A percentile compares a stretch with the other conserved stretches of the same genome.
Conservation (phyloP, 2,329 filamentous ascomycete species). For the Botrytis squamosa region DNA sequence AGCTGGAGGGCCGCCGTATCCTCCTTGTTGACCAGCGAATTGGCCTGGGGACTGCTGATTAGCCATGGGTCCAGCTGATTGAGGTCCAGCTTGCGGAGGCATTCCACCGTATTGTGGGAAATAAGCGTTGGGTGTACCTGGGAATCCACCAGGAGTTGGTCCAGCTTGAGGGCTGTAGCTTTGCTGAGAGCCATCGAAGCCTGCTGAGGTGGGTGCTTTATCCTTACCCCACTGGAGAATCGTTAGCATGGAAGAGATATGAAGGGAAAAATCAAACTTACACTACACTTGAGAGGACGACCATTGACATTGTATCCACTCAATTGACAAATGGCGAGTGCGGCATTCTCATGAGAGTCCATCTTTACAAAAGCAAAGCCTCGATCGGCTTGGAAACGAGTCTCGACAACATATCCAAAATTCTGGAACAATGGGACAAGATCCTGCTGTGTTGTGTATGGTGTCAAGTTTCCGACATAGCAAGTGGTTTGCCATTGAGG, state of each 20-base stretch:
- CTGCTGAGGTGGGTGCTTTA: conserved; percentile 76
- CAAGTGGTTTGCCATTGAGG: conserved; percentile 97
- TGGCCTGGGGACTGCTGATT: conserved; percentile 43
- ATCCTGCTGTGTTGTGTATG: conserved; percentile 95
- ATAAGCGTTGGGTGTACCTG: conserved; percentile 75
- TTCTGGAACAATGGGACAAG: conserved; percentile 98
- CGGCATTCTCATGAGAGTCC: conserved; percentile 96
- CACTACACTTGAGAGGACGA: conserved; percentile 94
- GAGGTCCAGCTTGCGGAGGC: conserved; percentile 40
- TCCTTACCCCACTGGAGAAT: conserved; percentile 90
- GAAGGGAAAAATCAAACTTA: conserved; percentile 54
- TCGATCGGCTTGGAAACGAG: conserved; percentile 94
- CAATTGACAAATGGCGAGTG: conserved; percentile 96
- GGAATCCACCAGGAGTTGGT: conserved; percentile 67
- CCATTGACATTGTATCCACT: conserved; percentile 98
- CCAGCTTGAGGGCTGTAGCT: conserved; percentile 71
- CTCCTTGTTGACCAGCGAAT: conserved; percentile 65
- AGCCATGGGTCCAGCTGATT: conserved; percentile 41
- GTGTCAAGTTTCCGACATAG: conserved; percentile 96
- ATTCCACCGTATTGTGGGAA: conserved; percentile 92
- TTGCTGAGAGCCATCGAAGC: conserved; percentile 77
- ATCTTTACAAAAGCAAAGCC: conserved; percentile 99
- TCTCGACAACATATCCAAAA: conserved; percentile 96
- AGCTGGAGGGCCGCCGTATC: conserved; percentile 61
- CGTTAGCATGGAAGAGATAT: conserved; percentile 37